phyloP scores from a whole-genome alignment of 768 basidiomycete species.

The Rhodocollybia butyracea region DNA sequence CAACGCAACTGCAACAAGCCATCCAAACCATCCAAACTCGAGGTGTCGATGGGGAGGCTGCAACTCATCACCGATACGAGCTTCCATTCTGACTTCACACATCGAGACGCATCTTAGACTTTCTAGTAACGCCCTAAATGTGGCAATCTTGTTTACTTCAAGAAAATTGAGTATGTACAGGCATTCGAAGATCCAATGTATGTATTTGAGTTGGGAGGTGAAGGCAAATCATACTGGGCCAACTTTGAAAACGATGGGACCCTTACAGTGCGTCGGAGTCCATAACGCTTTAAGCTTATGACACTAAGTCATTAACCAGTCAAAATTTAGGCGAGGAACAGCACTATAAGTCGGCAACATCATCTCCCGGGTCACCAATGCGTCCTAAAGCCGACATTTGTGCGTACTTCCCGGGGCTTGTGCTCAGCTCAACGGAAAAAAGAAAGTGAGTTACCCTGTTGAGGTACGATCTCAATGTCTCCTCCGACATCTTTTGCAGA shows the following conservation, averaged over 20 bases:
- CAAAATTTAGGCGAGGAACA: conserved; percentile 28
- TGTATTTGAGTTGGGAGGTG: neutral
- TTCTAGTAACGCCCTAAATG: neutral
- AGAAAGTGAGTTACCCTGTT: neutral
- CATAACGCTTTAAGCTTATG: too few relatives aligned
- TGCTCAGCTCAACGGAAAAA: neutral
- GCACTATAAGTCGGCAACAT: conserved; percentile 27
- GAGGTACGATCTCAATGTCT: neutral
- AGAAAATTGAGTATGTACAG: neutral
- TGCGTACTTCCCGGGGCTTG: conserved; percentile 8
- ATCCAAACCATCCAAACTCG: neutral
- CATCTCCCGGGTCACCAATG: conserved; percentile 17
- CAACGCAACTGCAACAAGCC: neutral
- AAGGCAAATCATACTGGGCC: too few relatives aligned
- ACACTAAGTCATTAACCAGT: conserved; percentile 26
- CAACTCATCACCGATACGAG: neutral
- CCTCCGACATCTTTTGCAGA: neutral
- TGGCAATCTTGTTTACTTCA: neutral
- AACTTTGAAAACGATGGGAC: too few relatives aligned
- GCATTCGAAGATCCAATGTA: neutral
- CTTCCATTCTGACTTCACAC: neutral
- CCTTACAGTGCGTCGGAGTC: too few relatives aligned
- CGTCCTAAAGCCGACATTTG: conserved; percentile 15
- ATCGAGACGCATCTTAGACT: neutral
- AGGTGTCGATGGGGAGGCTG: neutral